Evolutionary conservation across 2,329 filamentous ascomycete genomes (phyloP).

Genomic region (Phaeosphaeriaceae sp.): DNA sequence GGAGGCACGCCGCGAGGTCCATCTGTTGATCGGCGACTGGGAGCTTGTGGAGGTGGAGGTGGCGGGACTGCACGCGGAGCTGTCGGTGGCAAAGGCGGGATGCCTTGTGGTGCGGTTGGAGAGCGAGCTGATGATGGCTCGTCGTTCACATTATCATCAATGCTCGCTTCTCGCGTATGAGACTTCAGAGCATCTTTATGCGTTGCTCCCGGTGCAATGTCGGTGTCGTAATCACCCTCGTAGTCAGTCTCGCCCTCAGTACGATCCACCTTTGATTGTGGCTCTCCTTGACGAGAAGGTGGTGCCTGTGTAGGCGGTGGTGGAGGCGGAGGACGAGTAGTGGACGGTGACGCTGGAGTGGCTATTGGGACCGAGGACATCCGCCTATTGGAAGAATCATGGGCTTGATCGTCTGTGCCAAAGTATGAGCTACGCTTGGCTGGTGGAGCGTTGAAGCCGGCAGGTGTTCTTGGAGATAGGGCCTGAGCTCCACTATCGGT

Average conservation of each 20-base stretch:
- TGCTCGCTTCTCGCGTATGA: slow-evolving; percentile 77
- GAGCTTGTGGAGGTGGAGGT: slow-evolving; percentile 62
- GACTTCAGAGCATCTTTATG: slow-evolving; percentile 92
- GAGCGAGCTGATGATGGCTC: slow-evolving; percentile 57
- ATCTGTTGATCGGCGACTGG: slow-evolving; percentile 69
- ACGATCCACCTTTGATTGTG: slow-evolving; percentile 59
- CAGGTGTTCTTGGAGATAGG: slow-evolving; percentile 36
- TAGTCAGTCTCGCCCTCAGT: slow-evolving; percentile 90
- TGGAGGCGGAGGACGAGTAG: slow-evolving; percentile 55
- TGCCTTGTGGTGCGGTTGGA: slow-evolving; percentile 41
- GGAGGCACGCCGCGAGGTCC: slow-evolving; percentile 74
- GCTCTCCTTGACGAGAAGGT: slow-evolving; percentile 44
- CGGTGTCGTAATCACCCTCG: slow-evolving; percentile 97
- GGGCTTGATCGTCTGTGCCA: slow-evolving; percentile 43
- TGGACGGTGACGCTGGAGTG: slow-evolving; percentile 43
- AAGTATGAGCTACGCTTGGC: slow-evolving; percentile 52
- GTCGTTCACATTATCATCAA: slow-evolving; percentile 69
- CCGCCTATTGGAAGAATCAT: slow-evolving; percentile 41
- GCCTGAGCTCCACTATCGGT: slow-evolving; percentile 46
- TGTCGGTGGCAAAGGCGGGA: slow-evolving; percentile 45
- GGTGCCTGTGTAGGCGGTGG: slow-evolving; percentile 53
- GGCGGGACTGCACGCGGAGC: slow-evolving; percentile 60
- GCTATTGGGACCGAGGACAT: slow-evolving; percentile 61
- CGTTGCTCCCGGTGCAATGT: slow-evolving; percentile 91
- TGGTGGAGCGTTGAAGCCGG: slow-evolving; percentile 34